Percentiles rank a stretch among this genome's conserved stretches.
Conservation (phyloP, 2,329 filamentous ascomycete genomes). For the Coniosporium tulheliwenetii region DNA sequence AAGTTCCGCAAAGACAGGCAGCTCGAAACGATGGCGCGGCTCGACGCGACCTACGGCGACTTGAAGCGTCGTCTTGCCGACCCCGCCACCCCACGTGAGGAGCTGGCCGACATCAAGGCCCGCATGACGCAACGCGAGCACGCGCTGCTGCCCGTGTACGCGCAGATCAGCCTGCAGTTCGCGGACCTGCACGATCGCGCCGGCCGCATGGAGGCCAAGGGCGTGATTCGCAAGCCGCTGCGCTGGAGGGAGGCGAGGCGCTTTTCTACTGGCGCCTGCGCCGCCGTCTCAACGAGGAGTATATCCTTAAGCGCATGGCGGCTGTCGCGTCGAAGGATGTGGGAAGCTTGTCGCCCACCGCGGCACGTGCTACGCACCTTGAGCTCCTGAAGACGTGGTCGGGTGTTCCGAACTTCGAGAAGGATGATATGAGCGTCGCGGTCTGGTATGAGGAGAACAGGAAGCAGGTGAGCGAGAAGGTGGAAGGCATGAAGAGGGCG, state of each 20-base stretch:
- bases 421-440: conserved; percentile 68
- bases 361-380: conserved; percentile 36
- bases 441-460: conserved; percentile 95
- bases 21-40: conserved; percentile 89
- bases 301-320: conserved; percentile 81
- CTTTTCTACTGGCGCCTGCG: conserved; percentile 99
- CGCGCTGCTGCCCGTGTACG: conserved; percentile 79
- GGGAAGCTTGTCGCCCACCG: conserved; percentile 10
- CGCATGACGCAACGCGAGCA: conserved; percentile 79
- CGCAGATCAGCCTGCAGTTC: conserved; percentile 91
- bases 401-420: conserved; percentile 58
- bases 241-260: conserved; percentile 80
- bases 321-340: conserved; percentile 27
- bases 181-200: conserved; percentile 94
- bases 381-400: conserved; percentile 72
- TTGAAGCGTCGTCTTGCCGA: conserved; percentile 67
- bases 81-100: conserved; percentile 52
- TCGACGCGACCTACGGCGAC: conserved; percentile 68
- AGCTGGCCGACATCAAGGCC: conserved; percentile 63
- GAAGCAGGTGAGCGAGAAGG: conserved; percentile 66
- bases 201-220: conserved; percentile 97
- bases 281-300: conserved; percentile 91
- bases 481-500: conserved; percentile 70
- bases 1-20: conserved; percentile 98
- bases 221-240: conserved; percentile 69